Base-by-base conservation (phyloP, 148 eudicot genomes). In the Rhododendron henanense region DNA sequence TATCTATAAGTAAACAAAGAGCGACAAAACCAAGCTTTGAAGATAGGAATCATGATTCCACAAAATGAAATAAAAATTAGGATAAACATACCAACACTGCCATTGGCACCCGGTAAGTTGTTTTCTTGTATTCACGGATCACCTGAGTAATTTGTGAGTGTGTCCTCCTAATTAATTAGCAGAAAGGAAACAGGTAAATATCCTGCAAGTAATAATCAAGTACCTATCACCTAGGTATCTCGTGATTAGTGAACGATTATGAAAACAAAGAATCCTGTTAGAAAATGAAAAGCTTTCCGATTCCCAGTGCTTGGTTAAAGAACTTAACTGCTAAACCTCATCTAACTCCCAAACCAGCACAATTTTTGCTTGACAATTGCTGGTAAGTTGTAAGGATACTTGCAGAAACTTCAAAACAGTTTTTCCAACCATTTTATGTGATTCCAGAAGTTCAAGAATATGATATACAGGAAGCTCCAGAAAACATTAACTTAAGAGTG, bases 81-180 rank as follows among this genome's bases (percentile, higher is more conserved):
- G 65, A 85, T 67, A 65, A 81, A 88, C 94, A 8, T 91, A 97
- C 99, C 95, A 97, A 90, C 85, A 97, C 91, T 78, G 98, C 92
- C 99, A 97, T 97, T 59, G 99, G 96, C 65, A 93, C 98, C 87
- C 98, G 93, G 85, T 95, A 97, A 85, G 91, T 50, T 82, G 99
- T 97, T 84, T 97, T 97, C 86, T 88, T 91, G 89, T 95, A 97
- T 89, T 97, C 99, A 33, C 96, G 94, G 47, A 95, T 91, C 89
- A 94, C 99, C 90, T 97, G 99, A 87, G 92, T 87, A 87, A 97
- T 89, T 86, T 97, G 99, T 44, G 98, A 83, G 90, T 97, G 99
- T 50, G 99, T 97, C 87, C 99, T 94, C 96, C 99, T 97, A 82
- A 77, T 50, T 86, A 77, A 86, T 37, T 44, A 21, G 86, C 28